Base-by-base conservation (phyloP, 1,284 basidiomycete genomes). In the Cutaneotrichosporon sp. region DNA sequence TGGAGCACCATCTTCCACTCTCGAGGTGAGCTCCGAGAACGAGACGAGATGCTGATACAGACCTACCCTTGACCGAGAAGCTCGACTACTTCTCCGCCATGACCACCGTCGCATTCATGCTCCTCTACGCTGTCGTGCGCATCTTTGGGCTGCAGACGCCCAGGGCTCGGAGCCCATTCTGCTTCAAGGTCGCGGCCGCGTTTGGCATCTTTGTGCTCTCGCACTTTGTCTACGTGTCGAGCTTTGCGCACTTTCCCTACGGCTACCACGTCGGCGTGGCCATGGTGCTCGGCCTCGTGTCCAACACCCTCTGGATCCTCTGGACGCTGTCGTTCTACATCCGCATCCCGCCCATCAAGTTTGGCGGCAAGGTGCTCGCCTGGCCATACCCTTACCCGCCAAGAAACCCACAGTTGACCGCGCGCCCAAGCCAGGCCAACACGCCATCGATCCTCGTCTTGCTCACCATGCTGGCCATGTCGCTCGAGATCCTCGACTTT, bases 71-170 rank as follows among this genome's bases (percentile, higher is more conserved):
- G 46, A 99, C 95, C 1, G 97, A 99, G 79, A 90, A 89, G 67
- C 71, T 95, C 69, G 95, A 99, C 76, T 99, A 99, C 79, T 97
- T 98, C 76, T 92, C 91, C 7, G 97, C 97, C 2, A 94, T 89
- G 0, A 80, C 90, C 25, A 88, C 87, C 5, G 92, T 95, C 63
- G 75, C 91, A 29, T 88, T 85, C 65, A 87, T 88, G 7, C 81
- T 94, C 3, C 90, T 90, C 71, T 87, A 86, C 79, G 85, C 89
- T 29, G 82, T 86, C 64, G 79, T 92, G 52, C 89, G 92, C n/a
- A 77, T 90, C 20, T 89, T 89, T 74, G 88, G 89, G 65, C 81
- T 97, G 51, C 68, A 67, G 38, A 69, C 70, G 1, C 70, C 73
- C 22, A 43, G 61, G 2, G 36, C 62, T 2, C 57, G 66, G 8